Base-by-base conservation (phyloP, 257 asterid genomes). In the Thymus quinquecostatus region DNA sequence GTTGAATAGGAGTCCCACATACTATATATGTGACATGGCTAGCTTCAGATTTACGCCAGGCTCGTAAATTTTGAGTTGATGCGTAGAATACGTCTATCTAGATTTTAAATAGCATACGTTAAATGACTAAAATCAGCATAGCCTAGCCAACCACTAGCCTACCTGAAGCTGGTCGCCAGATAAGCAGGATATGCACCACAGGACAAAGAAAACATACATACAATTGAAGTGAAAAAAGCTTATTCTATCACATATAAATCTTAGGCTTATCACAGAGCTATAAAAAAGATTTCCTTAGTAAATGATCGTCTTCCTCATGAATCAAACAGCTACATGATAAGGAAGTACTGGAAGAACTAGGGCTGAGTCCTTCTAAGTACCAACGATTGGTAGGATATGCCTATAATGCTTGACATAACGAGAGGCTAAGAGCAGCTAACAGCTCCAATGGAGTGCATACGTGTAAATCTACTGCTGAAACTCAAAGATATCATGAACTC, bases 51-150 rank as follows among this genome's bases (percentile, higher is more conserved):
- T 12, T 28, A 47, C 11, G 33, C 10, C n/a, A 47, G 33, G 64
- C 33, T 51, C 41, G 72, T 64, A 44, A 53, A 36, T 14, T 45
- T 14, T 41, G 43, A 27, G 51, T 51, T 34, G 43, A 60, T 36
- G 32, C 30, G 0, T 4, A 29, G 13, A 38, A 50, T 13, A 41
- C 6, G 30, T 12, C 51, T 4, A 67, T 51, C 34, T 27, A 53
- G 58, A 72, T 63, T 51, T 51, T 27, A 53, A 49, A 72, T 63
- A 41, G 61, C 29, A 54, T 38, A 41, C 21, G 64, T 9, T 8
- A 48, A 34, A 27, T 38, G 58, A 38, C 51, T 11, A 48, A 60
- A 71, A 30, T 12, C 32, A 50, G 28, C 53, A 21, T 11, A 53
- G 40, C 10, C 53, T 36, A 59, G 60, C 8, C 54, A 30, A 57